Base-by-base conservation (phyloP, 176 grass and related monocot genomes). In the Oryza punctata region DNA sequence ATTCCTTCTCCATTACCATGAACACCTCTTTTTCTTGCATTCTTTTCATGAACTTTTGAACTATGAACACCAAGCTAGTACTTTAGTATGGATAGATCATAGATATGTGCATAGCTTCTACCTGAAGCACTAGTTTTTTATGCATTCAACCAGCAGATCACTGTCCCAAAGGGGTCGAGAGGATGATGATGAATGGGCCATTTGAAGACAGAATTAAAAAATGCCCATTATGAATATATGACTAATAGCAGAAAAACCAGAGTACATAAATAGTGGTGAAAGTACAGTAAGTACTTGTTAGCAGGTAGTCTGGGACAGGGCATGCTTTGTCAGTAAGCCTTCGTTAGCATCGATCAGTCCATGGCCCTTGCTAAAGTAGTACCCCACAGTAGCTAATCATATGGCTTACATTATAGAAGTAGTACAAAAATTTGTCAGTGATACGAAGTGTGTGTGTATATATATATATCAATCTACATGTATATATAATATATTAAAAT, bases 111-210 rank as follows among this genome's bases (percentile, higher is more conserved):
- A 43, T 75, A 33, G 47, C 73, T 81, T 89, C 7, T 77, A 85
- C 43, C 54, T 72, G 65, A 89, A 71, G 82, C 78, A 70, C n/a
- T 75, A 65, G 65, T 25, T 89, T 63, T 57, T 38, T 49, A 65
- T 52, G 72, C 50, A 68, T 7, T 40, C n/a, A 10, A 73, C 11
- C 25, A 9, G 8, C 41, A 86, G 40, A 73, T 72, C 50, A 54
- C 5, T 27, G 27, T 79, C 63, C 15, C 10, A 21, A 50, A 45
- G 40, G 23, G 23, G 12, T 49, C 8, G 25, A 33, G 80, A 63
- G 60, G 81, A 26, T 1, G 7, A 84, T 76, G 45, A 54, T 28
- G 65, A 12, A 46, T 50, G 66, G 66, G 11, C 43, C 67, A 78
- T 66, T 25, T 67, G 61, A 45, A 75, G 11, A 16, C 18, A 46